Conservation (phyloP, 169 alveolate genomes). For the Cryptosporidium felis region DNA sequence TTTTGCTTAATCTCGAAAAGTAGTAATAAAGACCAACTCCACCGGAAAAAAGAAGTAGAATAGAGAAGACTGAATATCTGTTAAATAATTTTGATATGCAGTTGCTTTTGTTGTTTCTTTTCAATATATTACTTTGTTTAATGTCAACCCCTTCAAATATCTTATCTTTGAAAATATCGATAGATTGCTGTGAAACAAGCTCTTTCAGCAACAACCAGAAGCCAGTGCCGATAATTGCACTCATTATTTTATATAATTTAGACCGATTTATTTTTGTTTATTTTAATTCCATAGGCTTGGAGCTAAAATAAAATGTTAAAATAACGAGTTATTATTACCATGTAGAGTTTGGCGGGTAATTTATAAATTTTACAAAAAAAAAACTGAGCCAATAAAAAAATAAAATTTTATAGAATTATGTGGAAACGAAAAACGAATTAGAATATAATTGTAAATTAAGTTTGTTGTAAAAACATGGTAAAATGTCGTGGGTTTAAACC, state of each 20-base stretch:
- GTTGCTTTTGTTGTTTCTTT: neutral
- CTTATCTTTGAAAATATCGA: slow-evolving; percentile 13
- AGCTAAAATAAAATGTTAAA: too few species aligned
- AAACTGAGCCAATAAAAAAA: neutral
- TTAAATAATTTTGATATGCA: slow-evolving; percentile 8
- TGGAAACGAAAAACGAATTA: neutral
- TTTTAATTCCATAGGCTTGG: too few species aligned
- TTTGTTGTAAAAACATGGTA: slow-evolving; percentile 29
- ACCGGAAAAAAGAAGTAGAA: neutral
- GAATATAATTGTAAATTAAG: neutral
- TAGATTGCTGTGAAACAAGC: neutral
- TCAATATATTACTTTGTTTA: neutral
- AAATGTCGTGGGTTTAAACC: slow-evolving; percentile 68
- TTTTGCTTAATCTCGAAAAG: slow-evolving; percentile 8
- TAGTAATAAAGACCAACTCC: slow-evolving; percentile 37
- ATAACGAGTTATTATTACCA: too few species aligned
- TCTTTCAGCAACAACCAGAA: slow-evolving; percentile 17
- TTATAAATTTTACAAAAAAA: neutral
- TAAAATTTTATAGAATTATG: neutral
- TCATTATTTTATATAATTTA: neutral
- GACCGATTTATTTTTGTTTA: too few species aligned
- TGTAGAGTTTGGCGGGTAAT: slow-evolving; percentile 3
- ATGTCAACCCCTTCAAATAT: neutral
- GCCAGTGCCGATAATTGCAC: slow-evolving; percentile 7
- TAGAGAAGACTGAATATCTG: neutral